Base-by-base conservation (phyloP, 495 filamentous ascomycete genomes). In the Pyrenula aspistea region DNA sequence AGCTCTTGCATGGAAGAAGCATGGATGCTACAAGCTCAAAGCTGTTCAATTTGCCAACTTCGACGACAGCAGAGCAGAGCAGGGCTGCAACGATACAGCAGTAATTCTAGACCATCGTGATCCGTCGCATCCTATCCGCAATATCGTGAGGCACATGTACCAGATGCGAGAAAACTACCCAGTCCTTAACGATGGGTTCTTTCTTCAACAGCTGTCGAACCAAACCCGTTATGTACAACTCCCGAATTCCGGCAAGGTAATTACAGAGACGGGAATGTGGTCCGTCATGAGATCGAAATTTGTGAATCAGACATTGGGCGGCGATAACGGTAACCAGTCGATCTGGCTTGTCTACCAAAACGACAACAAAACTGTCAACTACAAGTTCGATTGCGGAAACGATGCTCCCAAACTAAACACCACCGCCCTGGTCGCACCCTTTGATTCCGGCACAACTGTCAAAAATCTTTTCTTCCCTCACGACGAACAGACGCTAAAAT, bases 261-360 rank as follows among this genome's bases (percentile, higher is more conserved):
- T 73, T 0, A 86, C 85, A 3, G 82, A 86, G 60, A 79, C 76
- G 10, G 85, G 85, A 11, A 74, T 89, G 62, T 89, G 83, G 83
- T 85, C 83, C 56, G 74, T 84, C 25, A 57, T 78, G 31, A 75
- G 85, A 19, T 77, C 74, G 15, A 65, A 69, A 21, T 77, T 76
- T 52, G 66, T 69, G 0, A 68, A 61, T 20, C 84, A 88, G 62
- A 71, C 83, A 55, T 67, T 82, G 12, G 67, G 69, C 11, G 61
- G 60, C 22, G 61, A 68, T 22, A 62, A 58, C 4, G 73, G 75
- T 3, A 82, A 84, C 25, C 74, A 80, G 54, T 71, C 75, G 0
- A 73, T 87, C 2, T 88, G 85, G 85, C 65, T 88, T 12, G 69
- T 89, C 0, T 88, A 85, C 61, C 76, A 80, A 25, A 89, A 89